Evolutionary conservation across 495 filamentous ascomycete genomes (phyloP).

Genomic region (Neurospora sp.): DNA sequence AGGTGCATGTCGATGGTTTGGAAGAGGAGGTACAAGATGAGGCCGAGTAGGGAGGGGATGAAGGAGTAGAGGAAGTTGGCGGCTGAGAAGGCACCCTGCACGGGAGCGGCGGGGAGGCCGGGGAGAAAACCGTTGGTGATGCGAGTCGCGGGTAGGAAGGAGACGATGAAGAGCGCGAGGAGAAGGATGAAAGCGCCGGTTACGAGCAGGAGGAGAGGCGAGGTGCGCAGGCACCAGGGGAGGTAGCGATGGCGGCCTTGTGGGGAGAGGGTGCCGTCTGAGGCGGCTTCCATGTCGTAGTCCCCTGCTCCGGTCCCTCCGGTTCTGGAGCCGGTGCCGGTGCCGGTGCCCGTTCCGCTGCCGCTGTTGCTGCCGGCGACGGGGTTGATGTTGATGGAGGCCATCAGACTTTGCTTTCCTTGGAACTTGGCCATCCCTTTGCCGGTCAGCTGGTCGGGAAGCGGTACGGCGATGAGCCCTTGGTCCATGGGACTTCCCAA

Average conservation of each 20-base stretch:
- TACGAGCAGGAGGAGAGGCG: conserved; percentile 51
- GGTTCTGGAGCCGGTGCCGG: conserved; percentile 31
- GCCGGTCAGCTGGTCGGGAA: conserved; percentile 17
- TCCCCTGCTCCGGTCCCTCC: not conserved
- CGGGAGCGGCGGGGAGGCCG: conserved; percentile 48
- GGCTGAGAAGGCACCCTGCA: conserved; percentile 58
- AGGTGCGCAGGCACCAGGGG: conserved; percentile 65
- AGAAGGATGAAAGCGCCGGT: conserved; percentile 54
- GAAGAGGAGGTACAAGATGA: conserved; percentile 64
- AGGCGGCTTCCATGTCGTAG: conserved; percentile 13
- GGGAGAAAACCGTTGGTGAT: conserved; percentile 61
- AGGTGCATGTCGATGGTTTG: conserved; percentile 67
- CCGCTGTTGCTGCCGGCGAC: conserved; percentile 17
- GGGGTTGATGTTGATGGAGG: not conserved
- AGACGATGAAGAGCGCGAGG: conserved; percentile 62
- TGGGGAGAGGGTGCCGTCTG: conserved; percentile 32
- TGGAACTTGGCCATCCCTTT: conserved; percentile 32
- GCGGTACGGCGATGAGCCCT: conserved; percentile 8
- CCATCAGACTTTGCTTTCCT: conserved; percentile 5
- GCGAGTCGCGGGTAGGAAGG: conserved; percentile 57
- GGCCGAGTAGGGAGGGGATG: conserved; percentile 64
- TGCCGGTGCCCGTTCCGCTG: conserved; percentile 14
- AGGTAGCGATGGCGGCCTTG: conserved; percentile 54
- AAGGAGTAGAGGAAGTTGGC: conserved; percentile 87
- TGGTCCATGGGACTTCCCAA: conserved; percentile 30